Evolutionary conservation across 208 protist genomes (phyloP).

Genomic region (Phytomonas francai): DNA sequence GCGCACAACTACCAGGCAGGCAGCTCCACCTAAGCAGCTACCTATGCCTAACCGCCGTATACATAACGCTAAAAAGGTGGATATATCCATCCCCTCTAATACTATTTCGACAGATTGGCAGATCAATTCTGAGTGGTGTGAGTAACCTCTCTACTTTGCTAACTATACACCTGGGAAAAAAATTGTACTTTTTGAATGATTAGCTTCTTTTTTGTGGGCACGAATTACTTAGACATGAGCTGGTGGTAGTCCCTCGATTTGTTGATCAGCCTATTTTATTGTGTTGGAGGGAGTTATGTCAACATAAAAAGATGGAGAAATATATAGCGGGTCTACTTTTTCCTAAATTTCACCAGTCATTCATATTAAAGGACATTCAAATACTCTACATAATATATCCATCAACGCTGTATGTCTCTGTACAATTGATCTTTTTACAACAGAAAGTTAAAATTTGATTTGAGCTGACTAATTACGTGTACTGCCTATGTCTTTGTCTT

Average conservation of each 20-base stretch:
- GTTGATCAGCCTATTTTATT: background rate
- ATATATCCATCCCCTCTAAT: slow-evolving; percentile 25
- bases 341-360: background rate
- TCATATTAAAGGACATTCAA: background rate
- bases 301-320: background rate
- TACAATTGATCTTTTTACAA: background rate
- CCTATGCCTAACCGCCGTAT: slow-evolving; percentile 27
- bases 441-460: background rate
- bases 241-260: background rate
- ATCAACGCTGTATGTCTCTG: background rate
- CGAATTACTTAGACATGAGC: background rate
- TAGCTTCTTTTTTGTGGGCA: background rate
- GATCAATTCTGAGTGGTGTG: slow-evolving; percentile 17
- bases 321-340: background rate
- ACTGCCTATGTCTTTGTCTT: background rate
- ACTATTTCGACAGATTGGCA: slow-evolving; percentile 30
- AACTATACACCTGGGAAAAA: background rate
- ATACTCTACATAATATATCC: background rate
- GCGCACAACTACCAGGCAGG: slow-evolving; percentile 49
- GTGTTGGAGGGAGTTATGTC: background rate
- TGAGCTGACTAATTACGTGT: background rate
- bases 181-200: background rate
- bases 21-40: slow-evolving; percentile 35
- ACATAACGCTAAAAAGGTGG: slow-evolving; percentile 47
- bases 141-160: slow-evolving; percentile 7